Evolutionary conservation across 805 yeast species (phyloP), one percentile per base, ranked within the genome.

Genomic region (Candida caryicola): DNA sequence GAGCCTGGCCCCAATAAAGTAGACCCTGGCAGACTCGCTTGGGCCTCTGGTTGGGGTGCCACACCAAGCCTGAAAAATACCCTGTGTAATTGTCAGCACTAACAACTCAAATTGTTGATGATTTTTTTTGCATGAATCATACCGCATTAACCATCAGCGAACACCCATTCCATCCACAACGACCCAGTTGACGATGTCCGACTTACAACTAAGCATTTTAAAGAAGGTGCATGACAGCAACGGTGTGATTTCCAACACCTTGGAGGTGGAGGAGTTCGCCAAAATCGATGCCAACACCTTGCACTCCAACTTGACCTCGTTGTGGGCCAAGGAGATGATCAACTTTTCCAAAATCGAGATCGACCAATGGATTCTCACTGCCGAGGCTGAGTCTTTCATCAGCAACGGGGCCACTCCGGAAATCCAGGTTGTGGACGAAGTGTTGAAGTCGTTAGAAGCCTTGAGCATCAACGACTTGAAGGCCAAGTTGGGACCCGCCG

Each of bases 341-440:
- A 65, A 66, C 31, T 90, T 79, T 69, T 71, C 76, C 50, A 77
- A 85, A 44, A 71, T 79, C 38, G 98, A 91, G 60, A 69, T 73
- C 37, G 95, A 90, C 49, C 61, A 70, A 47, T 91, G 90, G 82
- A 64, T 72, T 18, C 76, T 89, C 46, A 83, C 95, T 9, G 66
- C 63, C 8, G 99, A 93, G 69, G 98, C 95, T 34, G 64, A 77
- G 50, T 90, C 85, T 30, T 85, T 90, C 43, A 74, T 86, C 13
- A 62, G 64, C 10, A 68, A 85, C 38, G 99, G 99, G 5, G 47
- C 50, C 17, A 87, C 97, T 23, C 97, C 93, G 55, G 99, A 93
- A 67, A 77, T 76, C 54, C 78, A 95, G 50, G 73, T 93, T 33
- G 74, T 87, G 46, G 73, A 77, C 37, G 86, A 82, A 58, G 88